Base-by-base conservation (phyloP, 192 early-diverging fungal species). In the Backusella tuberculispora region DNA sequence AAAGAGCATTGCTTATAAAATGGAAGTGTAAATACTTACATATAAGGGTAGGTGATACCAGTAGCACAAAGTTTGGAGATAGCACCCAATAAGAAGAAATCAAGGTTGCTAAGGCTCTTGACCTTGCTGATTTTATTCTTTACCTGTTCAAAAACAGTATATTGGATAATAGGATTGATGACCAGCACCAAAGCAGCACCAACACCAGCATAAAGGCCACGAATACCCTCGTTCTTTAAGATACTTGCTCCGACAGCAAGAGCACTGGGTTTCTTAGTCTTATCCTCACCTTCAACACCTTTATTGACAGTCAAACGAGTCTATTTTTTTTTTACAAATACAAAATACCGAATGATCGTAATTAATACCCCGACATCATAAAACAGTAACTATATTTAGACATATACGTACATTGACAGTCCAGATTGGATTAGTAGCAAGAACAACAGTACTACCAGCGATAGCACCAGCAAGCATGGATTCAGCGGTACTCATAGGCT, bases 101-200 rank as follows among this genome's bases (percentile, higher is more conserved):
- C 96, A 42, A 96, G 81, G 77, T 89, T 91, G 21, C 88, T 87
- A 19, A 98, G 88, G 46, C 82, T 85, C 34, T 81, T 83, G 3
- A 70, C 76, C 78, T 91, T 89, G 40, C 86, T 71, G 46, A 91
- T 83, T 26, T 78, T 81, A 56, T 85, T 86, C 88, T 95, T 95
- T 72, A 98, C 76, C 83, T 95, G 93, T 86, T 99, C 98, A 89
- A 98, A 99, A 7, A 92, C 93, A 7, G 98, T 99, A 85, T 98
- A 99, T 87, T 99, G 98, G 83, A 99, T 99, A 70, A 99, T 96
- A 50, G 98, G 98, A 86, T 99, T 99, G 86, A 95, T 96, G 63
- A 99, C 98, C 82, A 99, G 86, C 69, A 99, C 94, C 76, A 99
- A 87, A 53, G 98, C 98, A 42, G 98, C 97, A 42, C 92, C 81